Conservation (phyloP, 768 basidiomycete genomes). For the Pulveroboletus sp. region DNA sequence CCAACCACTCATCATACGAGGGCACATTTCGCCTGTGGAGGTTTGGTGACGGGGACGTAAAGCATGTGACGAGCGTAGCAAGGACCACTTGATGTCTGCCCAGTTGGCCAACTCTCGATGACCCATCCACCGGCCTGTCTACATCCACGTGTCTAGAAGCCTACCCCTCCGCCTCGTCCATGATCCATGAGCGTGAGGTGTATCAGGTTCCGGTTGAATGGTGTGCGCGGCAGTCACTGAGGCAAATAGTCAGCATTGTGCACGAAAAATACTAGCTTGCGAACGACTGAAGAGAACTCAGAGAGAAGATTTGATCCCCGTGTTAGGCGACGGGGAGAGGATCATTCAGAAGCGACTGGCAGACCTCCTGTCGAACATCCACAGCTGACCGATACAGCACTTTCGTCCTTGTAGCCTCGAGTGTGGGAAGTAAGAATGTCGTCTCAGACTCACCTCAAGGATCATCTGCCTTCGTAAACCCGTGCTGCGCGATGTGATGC, state of each 20-base stretch:
- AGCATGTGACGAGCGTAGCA: background rate
- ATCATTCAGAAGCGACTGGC: constrained; percentile 27
- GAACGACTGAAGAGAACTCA: constrained; percentile 13
- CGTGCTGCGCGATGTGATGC: no score
- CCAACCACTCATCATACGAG: background rate
- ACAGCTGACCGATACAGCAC: constrained; percentile 18
- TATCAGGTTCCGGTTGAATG: background rate
- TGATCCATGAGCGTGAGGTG: constrained; percentile 1
- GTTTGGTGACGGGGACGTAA: background rate
- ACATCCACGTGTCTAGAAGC: background rate
- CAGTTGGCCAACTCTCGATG: no score
- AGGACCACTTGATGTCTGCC: background rate
- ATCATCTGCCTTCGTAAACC: no score
- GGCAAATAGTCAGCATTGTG: constrained; percentile 11
- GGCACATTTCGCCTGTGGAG: background rate
- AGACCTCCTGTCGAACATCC: constrained; percentile 24
- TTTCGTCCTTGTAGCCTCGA: constrained; percentile 15
- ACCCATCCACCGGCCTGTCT: background rate
- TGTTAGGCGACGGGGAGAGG: constrained; percentile 6
- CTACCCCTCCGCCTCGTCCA: background rate
- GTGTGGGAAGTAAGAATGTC: background rate
- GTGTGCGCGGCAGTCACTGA: background rate
- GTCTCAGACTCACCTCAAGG: constrained; percentile 6
- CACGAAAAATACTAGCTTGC: background rate
- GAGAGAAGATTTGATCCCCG: constrained; percentile 32